Evolutionary conservation across 805 yeast species (phyloP), one percentile per base, ranked within the genome.

Genomic region (Wickerhamiella kurtzmanii): DNA sequence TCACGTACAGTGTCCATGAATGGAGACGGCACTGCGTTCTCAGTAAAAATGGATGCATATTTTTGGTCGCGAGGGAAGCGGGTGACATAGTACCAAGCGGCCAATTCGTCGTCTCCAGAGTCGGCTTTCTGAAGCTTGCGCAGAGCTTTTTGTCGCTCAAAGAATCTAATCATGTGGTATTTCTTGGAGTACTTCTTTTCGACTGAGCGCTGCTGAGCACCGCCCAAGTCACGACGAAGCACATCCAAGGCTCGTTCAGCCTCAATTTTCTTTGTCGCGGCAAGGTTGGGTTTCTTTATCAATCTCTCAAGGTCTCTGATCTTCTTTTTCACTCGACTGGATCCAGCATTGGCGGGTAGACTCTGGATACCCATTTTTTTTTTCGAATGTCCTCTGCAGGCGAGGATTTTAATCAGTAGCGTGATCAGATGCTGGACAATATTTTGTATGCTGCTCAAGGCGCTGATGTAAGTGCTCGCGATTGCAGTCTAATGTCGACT

Each of bases 161-260:
- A 85, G 60, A 92, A 92, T 54, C 89, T 74, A 43, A 92, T 86
- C 88, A 86, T 87, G 60, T 86, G 96, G 62, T 92, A 92, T 65
- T 80, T 83, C 54, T 78, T 74, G 11, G 85, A 76, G 37, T 70
- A 65, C 45, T 73, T 70, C 52, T 71, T 73, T 16, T 75, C 73
- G 53, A 67, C 70, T 42, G 68, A 65, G 25, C 64, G 64, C 36
- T 62, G 50, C 50, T 72, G 70, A 16, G 75, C 73, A 37, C 69
- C 68, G 42, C 67, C 67, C 46, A 82, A 67, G 57, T 83, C 87
- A 3, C 69, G 64, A 44, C 73, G 69, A 50, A 82, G 64, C 1
- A 85, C 84, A 43, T 74, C 75, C 46, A 85, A 64, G 1, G 83
- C 81, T 63, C 94, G 76, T 63, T 85, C 92, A 15, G 63, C 56